phyloP scores from a whole-genome alignment of 495 filamentous ascomycete species.

The Chaetomium cochliodes region DNA sequence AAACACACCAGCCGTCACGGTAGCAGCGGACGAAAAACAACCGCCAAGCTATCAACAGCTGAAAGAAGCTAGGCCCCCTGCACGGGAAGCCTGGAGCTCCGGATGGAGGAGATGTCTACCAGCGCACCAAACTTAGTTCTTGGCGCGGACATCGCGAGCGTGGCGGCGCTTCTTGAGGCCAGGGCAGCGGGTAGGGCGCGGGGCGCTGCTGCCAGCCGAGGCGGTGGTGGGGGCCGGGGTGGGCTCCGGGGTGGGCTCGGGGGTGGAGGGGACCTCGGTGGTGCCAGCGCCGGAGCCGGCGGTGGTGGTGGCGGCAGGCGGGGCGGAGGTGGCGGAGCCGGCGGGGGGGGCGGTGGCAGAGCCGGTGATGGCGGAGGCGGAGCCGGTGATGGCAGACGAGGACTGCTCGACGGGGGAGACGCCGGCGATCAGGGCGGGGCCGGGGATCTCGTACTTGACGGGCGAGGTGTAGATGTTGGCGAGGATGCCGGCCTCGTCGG shows the following conservation, averaged over 20 bases:
- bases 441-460: constrained; percentile 48
- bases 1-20: not conserved
- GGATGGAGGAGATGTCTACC: not conserved
- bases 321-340: constrained; percentile 9
- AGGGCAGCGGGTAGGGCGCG: constrained; percentile 13
- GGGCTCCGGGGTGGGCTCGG: constrained; percentile 6
- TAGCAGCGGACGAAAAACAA: not conserved
- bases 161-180: constrained; percentile 11
- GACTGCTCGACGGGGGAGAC: constrained; percentile 20
- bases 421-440: constrained; percentile 44
- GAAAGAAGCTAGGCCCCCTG: too few relatives aligned
- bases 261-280: not conserved
- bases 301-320: constrained; percentile 9
- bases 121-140: not conserved
- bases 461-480: constrained; percentile 61
- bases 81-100: too few relatives aligned
- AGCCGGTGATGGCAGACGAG: constrained; percentile 21
- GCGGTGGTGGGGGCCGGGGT: not conserved
- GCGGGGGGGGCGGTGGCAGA: constrained; percentile 16
- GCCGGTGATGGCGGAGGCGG: constrained; percentile 25
- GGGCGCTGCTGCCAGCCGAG: not conserved
- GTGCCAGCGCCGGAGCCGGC: not conserved
- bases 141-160: not conserved
- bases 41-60: not conserved
- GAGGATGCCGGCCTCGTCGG: constrained; percentile 61